A percentile compares a stretch with the other conserved stretches of the same genome.
Evolutionary conservation across 257 asterid genomes (phyloP).

Genomic region (Penstemon newberryi): DNA sequence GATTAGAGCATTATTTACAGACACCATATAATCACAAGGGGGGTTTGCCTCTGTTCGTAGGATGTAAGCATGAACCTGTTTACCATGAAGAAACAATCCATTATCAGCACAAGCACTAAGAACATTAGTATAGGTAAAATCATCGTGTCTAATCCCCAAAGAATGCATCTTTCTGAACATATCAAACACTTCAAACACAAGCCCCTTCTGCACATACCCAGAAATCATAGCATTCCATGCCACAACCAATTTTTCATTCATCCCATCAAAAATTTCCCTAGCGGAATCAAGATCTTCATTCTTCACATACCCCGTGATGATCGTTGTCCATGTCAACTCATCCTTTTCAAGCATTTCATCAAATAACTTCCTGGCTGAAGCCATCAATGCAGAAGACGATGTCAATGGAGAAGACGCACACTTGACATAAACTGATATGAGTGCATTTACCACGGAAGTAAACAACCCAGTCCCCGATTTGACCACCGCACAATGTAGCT

Average conservation of each 20-base stretch:
- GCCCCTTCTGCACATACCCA: constrained; percentile 64
- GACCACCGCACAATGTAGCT: constrained; percentile 58
- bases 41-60: constrained; percentile 48
- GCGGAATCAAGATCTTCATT: constrained; percentile 60
- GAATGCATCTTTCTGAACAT: constrained; percentile 54
- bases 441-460: constrained; percentile 64
- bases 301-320: constrained; percentile 68
- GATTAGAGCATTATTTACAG: constrained; percentile 59
- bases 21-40: constrained; percentile 40
- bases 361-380: constrained; percentile 52
- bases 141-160: constrained; percentile 54
- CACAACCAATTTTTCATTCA: constrained; percentile 64
- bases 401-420: constrained; percentile 55
- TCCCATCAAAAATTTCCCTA: constrained; percentile 55
- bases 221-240: constrained; percentile 82
- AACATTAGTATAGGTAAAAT: constrained; percentile 60
- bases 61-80: constrained; percentile 62
- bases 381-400: constrained; percentile 45
- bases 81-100: constrained; percentile 58
- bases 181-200: constrained; percentile 49
- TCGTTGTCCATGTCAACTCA: constrained; percentile 67
- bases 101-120: constrained; percentile 65
- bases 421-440: constrained; percentile 60
- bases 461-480: constrained; percentile 50
- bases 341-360: constrained; percentile 56